A percentile compares a stretch with the other conserved stretches of the same genome.
phyloP scores from a whole-genome alignment of 345 rosid species.

The Euphorbia lathyris region DNA sequence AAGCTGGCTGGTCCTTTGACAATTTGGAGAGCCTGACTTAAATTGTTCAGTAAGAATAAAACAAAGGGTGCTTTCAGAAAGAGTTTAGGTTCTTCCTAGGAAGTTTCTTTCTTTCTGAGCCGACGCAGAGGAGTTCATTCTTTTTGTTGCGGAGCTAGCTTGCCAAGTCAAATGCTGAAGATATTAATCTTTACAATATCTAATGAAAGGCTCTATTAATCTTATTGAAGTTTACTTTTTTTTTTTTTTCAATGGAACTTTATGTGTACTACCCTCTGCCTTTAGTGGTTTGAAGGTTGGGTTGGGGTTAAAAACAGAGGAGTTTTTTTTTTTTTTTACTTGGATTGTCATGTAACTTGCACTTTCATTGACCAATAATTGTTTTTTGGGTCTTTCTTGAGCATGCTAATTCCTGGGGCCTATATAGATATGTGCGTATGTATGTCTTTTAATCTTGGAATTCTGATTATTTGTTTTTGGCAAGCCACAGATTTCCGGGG shows the following conservation, averaged over 20 bases:
- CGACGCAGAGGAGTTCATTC: too few relatives aligned
- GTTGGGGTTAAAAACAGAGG: neutral
- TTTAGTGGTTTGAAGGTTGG: neutral
- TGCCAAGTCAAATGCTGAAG: too few relatives aligned
- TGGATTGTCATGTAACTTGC: neutral
- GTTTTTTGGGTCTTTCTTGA: neutral
- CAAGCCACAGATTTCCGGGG: slow-evolving; percentile 70
- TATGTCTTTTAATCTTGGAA: neutral
- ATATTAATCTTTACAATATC: neutral
- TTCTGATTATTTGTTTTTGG: neutral
- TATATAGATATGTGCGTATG: neutral
- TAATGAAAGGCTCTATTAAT: neutral
- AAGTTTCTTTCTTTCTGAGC: too few relatives aligned
- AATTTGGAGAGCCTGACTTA: too few relatives aligned
- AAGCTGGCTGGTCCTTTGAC: neutral
- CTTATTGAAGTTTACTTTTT: neutral
- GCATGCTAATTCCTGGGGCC: neutral
- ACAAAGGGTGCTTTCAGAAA: too few relatives aligned
- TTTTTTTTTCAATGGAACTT: neutral
- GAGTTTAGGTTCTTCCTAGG: too few relatives aligned
- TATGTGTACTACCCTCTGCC: neutral
- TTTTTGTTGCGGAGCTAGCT: too few relatives aligned
- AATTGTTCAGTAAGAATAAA: too few relatives aligned
- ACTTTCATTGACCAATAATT: neutral
- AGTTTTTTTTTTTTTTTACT: neutral